These are phyloP conservation scores for Lactarius hatsudake DNA, from an alignment of 768 basidiomycete genomes.

Conservation along the genomic window DNA sequence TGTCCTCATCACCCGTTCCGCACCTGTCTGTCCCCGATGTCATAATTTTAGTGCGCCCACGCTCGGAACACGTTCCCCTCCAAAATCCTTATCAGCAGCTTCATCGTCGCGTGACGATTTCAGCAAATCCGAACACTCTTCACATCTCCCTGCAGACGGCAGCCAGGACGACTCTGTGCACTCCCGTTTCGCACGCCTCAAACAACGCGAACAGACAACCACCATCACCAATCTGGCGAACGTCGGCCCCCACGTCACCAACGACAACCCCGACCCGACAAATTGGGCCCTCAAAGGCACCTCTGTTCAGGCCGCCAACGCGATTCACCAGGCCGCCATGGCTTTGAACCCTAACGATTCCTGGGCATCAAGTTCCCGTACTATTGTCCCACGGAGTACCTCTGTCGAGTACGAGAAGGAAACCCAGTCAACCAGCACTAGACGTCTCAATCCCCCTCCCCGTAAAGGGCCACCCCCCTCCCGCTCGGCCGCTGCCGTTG, in stretches of 20 bases:
- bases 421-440: slow-evolving; percentile 49
- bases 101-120: slow-evolving; percentile 33
- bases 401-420: slow-evolving; percentile 79
- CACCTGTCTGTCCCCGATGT: slow-evolving; percentile 22
- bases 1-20: slow-evolving; percentile 28
- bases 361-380: slow-evolving; percentile 59
- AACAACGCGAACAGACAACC: slow-evolving; percentile 42
- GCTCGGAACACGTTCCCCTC: slow-evolving; percentile 55
- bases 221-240: slow-evolving; percentile 28
- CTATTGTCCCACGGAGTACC: slow-evolving; percentile 62
- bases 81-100: slow-evolving; percentile 46
- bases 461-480: slow-evolving; percentile 38
- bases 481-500: slow-evolving; percentile 25
- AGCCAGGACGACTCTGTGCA: slow-evolving; percentile 39
- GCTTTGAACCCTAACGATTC: slow-evolving; percentile 54
- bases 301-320: slow-evolving; percentile 81
- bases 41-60: slow-evolving; percentile 49
- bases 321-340: slow-evolving; percentile 69
- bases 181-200: slow-evolving; percentile 47
- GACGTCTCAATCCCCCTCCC: slow-evolving; percentile 61
- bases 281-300: slow-evolving; percentile 79
- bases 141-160: slow-evolving; percentile 42
- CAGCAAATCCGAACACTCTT: slow-evolving; percentile 36
- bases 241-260: slow-evolving; percentile 32
- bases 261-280: slow-evolving; percentile 54